phyloP scores from a whole-genome alignment of 768 basidiomycete species.

The Tephrocybe sp. region DNA sequence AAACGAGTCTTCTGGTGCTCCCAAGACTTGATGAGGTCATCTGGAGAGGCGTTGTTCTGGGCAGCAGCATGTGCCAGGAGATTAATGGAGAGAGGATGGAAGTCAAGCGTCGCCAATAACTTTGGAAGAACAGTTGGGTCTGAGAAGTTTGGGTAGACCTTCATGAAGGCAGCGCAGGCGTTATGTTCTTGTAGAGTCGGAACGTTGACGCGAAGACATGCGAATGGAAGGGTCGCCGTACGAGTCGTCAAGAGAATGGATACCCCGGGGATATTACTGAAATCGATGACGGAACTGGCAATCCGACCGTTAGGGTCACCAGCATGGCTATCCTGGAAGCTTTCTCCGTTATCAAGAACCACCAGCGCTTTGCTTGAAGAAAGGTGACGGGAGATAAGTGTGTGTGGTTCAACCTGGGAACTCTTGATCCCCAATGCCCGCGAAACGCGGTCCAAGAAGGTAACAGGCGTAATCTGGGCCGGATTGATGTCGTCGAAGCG shows the following conservation, averaged over 20 bases:
- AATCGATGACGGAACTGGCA: too few relatives aligned
- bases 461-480: neutral
- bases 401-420: neutral
- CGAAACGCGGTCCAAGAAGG: neutral
- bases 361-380: neutral
- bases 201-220: too few relatives aligned
- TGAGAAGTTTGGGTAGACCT: too few relatives aligned
- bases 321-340: neutral
- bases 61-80: neutral
- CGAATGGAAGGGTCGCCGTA: too few relatives aligned
- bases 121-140: too few relatives aligned
- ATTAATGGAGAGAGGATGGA: slow-evolving; percentile 6
- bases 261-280: too few relatives aligned
- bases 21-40: neutral
- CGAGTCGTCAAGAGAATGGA: too few relatives aligned
- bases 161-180: too few relatives aligned
- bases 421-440: neutral
- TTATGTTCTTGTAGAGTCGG: too few relatives aligned
- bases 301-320: too few relatives aligned
- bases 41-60: neutral
- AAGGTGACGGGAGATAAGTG: neutral
- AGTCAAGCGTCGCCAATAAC: neutral
- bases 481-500: neutral
- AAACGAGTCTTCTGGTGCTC: neutral
- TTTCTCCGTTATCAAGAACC: neutral